Percentiles rank a stretch among this genome's conserved stretches.
Conservation (phyloP, 2,329 filamentous ascomycete genomes). For the Stromatinia cepivora region DNA sequence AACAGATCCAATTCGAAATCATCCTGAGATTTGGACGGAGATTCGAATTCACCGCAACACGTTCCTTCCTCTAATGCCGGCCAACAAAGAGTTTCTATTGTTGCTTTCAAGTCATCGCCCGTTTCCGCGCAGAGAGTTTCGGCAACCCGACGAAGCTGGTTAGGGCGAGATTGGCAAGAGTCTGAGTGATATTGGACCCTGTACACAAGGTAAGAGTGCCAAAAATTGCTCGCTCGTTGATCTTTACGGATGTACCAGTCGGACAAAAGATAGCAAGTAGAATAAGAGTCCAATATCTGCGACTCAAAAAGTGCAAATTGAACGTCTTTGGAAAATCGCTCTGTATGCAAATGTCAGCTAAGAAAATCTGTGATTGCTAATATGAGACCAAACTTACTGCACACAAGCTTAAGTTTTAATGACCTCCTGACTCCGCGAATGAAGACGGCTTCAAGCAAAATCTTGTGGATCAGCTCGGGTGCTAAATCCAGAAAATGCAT, state of each 20-base stretch:
- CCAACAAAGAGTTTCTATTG: background rate
- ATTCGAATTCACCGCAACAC: fast-evolving
- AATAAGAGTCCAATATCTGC: background rate
- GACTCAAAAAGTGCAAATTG: background rate
- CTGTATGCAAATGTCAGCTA: background rate
- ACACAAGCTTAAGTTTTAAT: background rate
- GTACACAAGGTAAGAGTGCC: background rate
- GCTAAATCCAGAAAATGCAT: background rate
- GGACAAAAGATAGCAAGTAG: fast-evolving
- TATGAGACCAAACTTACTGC: background rate
- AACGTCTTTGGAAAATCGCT: background rate
- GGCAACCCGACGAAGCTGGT: background rate
- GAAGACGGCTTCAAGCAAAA: background rate
- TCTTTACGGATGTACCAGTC: no score
- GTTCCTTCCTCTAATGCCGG: fast-evolving
- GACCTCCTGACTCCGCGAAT: background rate
- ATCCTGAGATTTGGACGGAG: fast-evolving
- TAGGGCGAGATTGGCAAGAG: background rate
- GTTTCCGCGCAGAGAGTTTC: background rate
- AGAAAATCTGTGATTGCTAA: no score
- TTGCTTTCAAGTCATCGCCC: background rate
- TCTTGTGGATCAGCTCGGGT: background rate
- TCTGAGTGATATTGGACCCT: background rate
- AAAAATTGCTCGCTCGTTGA: background rate
- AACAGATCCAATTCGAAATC: background rate